A percentile compares a stretch with the other conserved stretches of the same genome.
These are phyloP conservation scores for Auxenochlorella pyrenoidosa DNA, from an alignment of 139 green algal species.

Conservation along the genomic window DNA sequence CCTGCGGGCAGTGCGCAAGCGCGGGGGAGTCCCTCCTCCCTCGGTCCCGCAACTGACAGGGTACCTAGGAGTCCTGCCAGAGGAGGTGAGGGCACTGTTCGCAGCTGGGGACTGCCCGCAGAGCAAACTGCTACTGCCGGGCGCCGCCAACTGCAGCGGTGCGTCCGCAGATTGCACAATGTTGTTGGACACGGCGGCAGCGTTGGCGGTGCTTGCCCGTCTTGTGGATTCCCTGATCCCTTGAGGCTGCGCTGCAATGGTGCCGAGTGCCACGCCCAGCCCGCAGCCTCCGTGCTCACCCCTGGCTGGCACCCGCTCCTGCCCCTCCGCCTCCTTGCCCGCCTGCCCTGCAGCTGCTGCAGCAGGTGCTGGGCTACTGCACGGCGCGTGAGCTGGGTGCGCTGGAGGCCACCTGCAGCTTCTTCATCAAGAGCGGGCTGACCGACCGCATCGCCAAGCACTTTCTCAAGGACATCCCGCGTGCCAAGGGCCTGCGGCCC, in stretches of 20 bases:
- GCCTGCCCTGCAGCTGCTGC: conserved; percentile 55
- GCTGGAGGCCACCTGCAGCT: conserved; percentile 73
- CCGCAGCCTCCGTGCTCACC: background rate
- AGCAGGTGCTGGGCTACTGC: conserved; percentile 72
- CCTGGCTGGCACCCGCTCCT: background rate
- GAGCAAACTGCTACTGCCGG: background rate
- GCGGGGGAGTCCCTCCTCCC: background rate
- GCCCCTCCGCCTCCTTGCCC: background rate
- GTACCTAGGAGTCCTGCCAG: conserved; percentile 8
- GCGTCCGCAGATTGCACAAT: background rate
- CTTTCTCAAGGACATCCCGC: conserved; percentile 63
- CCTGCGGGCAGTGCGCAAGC: background rate
- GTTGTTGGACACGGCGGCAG: background rate
- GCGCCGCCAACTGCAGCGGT: background rate
- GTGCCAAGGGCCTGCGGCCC: conserved; percentile 73
- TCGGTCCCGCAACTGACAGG: background rate
- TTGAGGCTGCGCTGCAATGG: background rate
- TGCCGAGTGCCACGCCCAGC: background rate
- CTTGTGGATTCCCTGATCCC: no score
- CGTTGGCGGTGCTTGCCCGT: no score
- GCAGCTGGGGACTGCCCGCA: background rate
- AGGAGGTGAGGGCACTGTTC: background rate
- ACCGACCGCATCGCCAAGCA: conserved; percentile 70
- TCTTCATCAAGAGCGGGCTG: conserved; percentile 64
- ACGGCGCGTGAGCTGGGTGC: conserved; percentile 63